These are phyloP conservation scores for Calycina marina DNA, from an alignment of 2,329 filamentous ascomycete species.

Conservation along the genomic window DNA sequence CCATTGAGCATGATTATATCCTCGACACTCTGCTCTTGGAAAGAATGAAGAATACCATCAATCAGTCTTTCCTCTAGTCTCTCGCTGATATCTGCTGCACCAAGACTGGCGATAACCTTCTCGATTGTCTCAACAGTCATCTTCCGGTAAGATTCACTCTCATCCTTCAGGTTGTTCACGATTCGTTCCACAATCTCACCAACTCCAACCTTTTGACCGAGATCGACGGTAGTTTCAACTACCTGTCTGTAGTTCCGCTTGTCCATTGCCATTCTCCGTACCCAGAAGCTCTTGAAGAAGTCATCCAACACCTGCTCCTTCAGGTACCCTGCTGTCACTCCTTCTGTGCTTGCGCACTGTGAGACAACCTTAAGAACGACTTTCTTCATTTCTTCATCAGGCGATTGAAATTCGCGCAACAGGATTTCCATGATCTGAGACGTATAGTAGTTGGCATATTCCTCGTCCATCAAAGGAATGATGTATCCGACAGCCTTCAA, in stretches of 20 bases:
- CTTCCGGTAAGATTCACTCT: conserved; percentile 94
- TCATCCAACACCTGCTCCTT: conserved; percentile 91
- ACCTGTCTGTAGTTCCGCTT: conserved; percentile 97
- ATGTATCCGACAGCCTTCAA: conserved; percentile 96
- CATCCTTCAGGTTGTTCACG: conserved; percentile 92
- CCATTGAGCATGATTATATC: conserved; percentile 94
- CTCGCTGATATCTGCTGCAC: conserved; percentile 86
- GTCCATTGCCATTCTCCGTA: conserved; percentile 88
- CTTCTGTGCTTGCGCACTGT: conserved; percentile 86
- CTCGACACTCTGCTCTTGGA: conserved; percentile 96
- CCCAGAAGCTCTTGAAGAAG: conserved; percentile 99
- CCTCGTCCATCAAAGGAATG: conserved; percentile 97
- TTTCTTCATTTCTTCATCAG: conserved; percentile 99
- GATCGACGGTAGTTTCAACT: conserved; percentile 92
- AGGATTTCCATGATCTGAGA: conserved; percentile 98
- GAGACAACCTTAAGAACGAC: conserved; percentile 95
- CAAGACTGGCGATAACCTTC: conserved; percentile 85
- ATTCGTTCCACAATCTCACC: conserved; percentile 89
- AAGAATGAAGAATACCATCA: conserved; percentile 87
- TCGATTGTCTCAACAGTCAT: conserved; percentile 98
- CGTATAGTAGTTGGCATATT: conserved; percentile 98
- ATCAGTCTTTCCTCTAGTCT: conserved; percentile 86
- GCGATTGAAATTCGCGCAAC: conserved; percentile 86
- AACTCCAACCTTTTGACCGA: conserved; percentile 95
- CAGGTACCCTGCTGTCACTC: conserved; percentile 85